Conservation (phyloP, 2,329 filamentous ascomycete species). For the Colletotrichum plurivorum region DNA sequence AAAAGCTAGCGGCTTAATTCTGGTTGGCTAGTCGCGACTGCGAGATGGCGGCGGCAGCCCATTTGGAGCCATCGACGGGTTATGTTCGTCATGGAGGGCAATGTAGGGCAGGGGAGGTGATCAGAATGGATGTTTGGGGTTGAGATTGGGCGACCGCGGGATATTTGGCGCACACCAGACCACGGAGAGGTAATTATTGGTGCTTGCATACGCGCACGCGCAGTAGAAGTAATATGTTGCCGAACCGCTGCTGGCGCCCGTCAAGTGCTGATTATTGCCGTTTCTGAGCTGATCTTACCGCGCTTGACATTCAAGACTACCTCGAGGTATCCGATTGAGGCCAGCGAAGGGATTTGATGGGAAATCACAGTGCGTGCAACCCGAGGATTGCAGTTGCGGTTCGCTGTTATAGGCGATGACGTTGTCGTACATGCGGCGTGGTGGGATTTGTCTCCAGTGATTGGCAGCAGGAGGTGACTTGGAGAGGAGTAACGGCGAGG, state of each 20-base stretch:
- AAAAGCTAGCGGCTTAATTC: constrained; percentile 8
- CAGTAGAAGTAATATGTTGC: constrained; percentile 11
- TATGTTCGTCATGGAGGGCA: constrained; percentile 11
- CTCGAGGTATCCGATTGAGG: constrained; percentile 3
- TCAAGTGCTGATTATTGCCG: constrained; percentile 30
- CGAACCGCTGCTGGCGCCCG: constrained; percentile 37
- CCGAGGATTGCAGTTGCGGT: constrained; percentile 4
- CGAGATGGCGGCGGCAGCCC: constrained; percentile 15
- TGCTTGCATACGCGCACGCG: constrained; percentile 15
- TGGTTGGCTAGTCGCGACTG: constrained; percentile 27
- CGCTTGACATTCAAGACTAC: background rate
- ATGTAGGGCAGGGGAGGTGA: constrained; percentile 14
- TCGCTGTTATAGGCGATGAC: constrained; percentile 22
- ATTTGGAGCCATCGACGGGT: constrained; percentile 11
- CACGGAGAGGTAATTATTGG: constrained; percentile 3
- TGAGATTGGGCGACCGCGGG: constrained; percentile 6
- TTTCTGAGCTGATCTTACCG: constrained; percentile 21
- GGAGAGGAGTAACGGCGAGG: background rate
- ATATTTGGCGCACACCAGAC: constrained; percentile 1
- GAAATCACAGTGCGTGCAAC: background rate
- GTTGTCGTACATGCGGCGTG: constrained; percentile 8
- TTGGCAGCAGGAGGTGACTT: background rate
- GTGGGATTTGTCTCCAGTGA: constrained; percentile 12
- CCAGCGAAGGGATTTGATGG: constrained; percentile 2
- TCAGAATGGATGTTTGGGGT: background rate